These are phyloP conservation scores for Breynia disticha DNA, from an alignment of 441 rosid genomes.

Conservation along the genomic window DNA sequence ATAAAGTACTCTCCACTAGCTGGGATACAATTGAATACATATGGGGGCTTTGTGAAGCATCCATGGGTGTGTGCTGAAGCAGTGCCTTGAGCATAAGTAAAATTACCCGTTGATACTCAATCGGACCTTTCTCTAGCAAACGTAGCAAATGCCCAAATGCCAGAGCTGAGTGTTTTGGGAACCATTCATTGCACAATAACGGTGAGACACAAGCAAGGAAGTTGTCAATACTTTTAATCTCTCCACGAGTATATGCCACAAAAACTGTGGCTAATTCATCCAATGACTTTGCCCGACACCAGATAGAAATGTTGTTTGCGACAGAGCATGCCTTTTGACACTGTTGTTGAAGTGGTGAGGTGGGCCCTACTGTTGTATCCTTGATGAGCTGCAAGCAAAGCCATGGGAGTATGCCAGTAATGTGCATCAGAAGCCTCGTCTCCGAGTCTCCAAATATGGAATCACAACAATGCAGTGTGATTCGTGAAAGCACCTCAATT, in stretches of 20 bases:
- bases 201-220: slow-evolving; percentile 90
- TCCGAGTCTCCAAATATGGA: slow-evolving; percentile 89
- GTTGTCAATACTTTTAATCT: slow-evolving; percentile 62
- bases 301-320: slow-evolving; percentile 60
- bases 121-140: slow-evolving; percentile 89
- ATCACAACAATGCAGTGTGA: slow-evolving; percentile 87
- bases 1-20: slow-evolving; percentile 86
- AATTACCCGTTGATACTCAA: slow-evolving; percentile 85
- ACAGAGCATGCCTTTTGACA: slow-evolving; percentile 87
- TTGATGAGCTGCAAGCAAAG: slow-evolving; percentile 89
- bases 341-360: slow-evolving; percentile 78
- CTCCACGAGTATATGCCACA: slow-evolving; percentile 63
- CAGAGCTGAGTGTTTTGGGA: slow-evolving; percentile 93
- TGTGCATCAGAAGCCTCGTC: slow-evolving; percentile 95
- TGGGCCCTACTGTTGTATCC: slow-evolving; percentile 51
- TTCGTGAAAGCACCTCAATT: slow-evolving; percentile 77
- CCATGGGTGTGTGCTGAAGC: slow-evolving; percentile 97
- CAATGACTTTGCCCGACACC: slow-evolving; percentile 83
- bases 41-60: slow-evolving; percentile 92
- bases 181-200: slow-evolving; percentile 79
- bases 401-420: slow-evolving; percentile 96
- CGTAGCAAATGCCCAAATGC: slow-evolving; percentile 94
- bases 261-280: slow-evolving; percentile 76
- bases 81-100: slow-evolving; percentile 89
- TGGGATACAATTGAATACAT: slow-evolving; percentile 96